These are phyloP conservation scores for Neofusicoccum cordaticola DNA, from an alignment of 2,329 filamentous ascomycete genomes.

Conservation along the genomic window DNA sequence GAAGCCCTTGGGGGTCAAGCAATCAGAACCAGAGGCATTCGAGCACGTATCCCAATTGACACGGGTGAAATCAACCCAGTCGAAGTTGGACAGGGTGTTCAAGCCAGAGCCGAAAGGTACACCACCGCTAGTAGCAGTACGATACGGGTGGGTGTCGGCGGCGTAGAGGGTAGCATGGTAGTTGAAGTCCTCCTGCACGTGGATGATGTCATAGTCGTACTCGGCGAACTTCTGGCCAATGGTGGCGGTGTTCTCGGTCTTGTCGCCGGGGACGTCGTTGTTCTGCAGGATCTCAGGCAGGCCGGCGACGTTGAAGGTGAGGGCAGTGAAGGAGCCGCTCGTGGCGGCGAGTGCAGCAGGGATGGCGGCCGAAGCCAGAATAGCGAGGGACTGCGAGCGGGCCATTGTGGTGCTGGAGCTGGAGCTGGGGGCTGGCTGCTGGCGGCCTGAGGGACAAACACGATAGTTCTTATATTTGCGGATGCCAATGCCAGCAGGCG, in stretches of 20 bases:
- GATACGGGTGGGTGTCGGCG: slow-evolving; percentile 57
- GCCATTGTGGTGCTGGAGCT: slow-evolving; percentile 2
- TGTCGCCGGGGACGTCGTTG: slow-evolving; percentile 63
- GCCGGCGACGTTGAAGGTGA: slow-evolving; percentile 61
- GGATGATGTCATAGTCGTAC: slow-evolving; percentile 57
- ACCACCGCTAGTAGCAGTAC: slow-evolving; percentile 64
- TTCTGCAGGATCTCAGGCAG: slow-evolving; percentile 56
- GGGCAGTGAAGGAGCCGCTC: slow-evolving; percentile 47
- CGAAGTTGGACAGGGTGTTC: slow-evolving; percentile 60
- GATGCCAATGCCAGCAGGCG: slow-evolving; percentile 5
- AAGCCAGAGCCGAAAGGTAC: slow-evolving; percentile 62
- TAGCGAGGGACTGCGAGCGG: not conserved
- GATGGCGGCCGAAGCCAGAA: slow-evolving; percentile 6
- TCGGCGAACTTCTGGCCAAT: slow-evolving; percentile 58
- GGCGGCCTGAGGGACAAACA: not conserved
- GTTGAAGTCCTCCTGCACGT: slow-evolving; percentile 69
- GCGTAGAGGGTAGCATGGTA: slow-evolving; percentile 64
- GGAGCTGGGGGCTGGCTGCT: not conserved
- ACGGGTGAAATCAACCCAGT: slow-evolving; percentile 56
- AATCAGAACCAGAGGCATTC: slow-evolving; percentile 54
- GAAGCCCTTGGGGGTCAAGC: slow-evolving; percentile 68
- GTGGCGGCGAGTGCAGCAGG: slow-evolving; percentile 1
- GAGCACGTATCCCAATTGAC: slow-evolving; percentile 61
- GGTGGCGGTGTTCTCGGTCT: slow-evolving; percentile 54
- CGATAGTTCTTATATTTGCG: not conserved